Conservation (phyloP, 2,329 filamentous ascomycete genomes). For the Fusarium humuli region DNA sequence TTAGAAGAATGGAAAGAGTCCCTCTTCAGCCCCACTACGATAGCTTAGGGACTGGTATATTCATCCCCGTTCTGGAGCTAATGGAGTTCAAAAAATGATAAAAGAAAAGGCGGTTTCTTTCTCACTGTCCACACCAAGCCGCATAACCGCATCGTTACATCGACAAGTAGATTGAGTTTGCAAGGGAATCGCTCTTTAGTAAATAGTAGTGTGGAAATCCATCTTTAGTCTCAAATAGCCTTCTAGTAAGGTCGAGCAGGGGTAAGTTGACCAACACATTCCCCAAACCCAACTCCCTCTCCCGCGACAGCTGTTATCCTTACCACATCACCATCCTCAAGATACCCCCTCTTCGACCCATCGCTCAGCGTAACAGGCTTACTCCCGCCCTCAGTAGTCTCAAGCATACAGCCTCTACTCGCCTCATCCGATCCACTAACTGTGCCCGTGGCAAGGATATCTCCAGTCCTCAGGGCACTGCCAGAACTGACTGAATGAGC, state of each 20-base stretch:
- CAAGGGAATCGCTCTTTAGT: no score
- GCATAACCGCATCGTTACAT: no score
- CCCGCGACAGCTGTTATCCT: constrained; percentile 54
- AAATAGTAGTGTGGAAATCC: no score
- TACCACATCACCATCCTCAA: constrained; percentile 57
- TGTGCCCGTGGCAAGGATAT: constrained; percentile 58
- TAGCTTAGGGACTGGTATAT: no score
- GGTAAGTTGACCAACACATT: constrained; percentile 47
- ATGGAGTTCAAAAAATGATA: no score
- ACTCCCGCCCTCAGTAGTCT: constrained; percentile 53
- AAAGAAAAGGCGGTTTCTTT: no score
- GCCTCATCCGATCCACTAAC: constrained; percentile 52
- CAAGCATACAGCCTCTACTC: constrained; percentile 56
- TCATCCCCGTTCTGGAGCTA: no score
- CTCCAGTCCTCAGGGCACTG: constrained; percentile 44
- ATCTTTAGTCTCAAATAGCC: no score
- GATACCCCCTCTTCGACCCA: constrained; percentile 50
- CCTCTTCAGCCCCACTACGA: no score
- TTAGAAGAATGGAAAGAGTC: no score
- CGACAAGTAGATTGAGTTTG: no score
- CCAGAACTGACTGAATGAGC: constrained; percentile 32
- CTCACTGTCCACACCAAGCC: no score
- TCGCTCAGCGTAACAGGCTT: constrained; percentile 45
- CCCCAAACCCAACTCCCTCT: constrained; percentile 57
- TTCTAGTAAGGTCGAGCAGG: not conserved